Evolutionary conservation across 1,139 yeast genomes (phyloP).

Genomic region (Geotrichum phurueaensis): DNA sequence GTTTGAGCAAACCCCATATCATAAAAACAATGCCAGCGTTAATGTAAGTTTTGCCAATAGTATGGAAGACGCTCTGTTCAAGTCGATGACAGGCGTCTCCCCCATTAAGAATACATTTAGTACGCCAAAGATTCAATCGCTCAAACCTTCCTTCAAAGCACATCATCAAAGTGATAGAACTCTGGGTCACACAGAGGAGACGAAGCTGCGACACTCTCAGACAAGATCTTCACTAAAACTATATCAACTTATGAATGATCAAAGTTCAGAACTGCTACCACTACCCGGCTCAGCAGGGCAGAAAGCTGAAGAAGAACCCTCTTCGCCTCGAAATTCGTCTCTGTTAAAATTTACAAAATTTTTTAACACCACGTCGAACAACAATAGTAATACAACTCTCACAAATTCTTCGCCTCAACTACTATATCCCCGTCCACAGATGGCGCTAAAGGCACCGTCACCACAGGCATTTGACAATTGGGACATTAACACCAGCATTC

Average conservation of each 20-base stretch:
- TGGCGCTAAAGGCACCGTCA: background rate
- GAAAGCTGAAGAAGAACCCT: background rate
- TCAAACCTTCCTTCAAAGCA: slow-evolving; percentile 6
- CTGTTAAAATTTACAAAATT: background rate
- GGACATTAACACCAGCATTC: slow-evolving; percentile 9
- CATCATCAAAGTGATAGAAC: slow-evolving; percentile 11
- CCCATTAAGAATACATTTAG: background rate
- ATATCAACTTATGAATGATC: background rate
- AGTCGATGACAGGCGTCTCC: background rate
- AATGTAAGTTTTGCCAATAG: background rate
- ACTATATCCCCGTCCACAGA: background rate
- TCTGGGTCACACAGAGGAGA: background rate
- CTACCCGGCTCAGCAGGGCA: background rate
- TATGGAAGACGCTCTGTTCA: background rate
- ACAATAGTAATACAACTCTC: background rate
- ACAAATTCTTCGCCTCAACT: background rate
- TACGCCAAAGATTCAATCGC: background rate
- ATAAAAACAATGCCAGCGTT: background rate
- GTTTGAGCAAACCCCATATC: background rate
- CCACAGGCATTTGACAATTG: slow-evolving; percentile 10
- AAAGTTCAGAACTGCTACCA: background rate
- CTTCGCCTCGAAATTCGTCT: background rate
- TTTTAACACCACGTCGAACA: background rate
- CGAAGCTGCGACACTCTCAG: background rate
- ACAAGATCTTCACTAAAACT: background rate